Percentiles rank a stretch among this genome's conserved stretches.
Conservation (phyloP, 108 stramenopile species). For the Pseudonitzschia pungens region DNA sequence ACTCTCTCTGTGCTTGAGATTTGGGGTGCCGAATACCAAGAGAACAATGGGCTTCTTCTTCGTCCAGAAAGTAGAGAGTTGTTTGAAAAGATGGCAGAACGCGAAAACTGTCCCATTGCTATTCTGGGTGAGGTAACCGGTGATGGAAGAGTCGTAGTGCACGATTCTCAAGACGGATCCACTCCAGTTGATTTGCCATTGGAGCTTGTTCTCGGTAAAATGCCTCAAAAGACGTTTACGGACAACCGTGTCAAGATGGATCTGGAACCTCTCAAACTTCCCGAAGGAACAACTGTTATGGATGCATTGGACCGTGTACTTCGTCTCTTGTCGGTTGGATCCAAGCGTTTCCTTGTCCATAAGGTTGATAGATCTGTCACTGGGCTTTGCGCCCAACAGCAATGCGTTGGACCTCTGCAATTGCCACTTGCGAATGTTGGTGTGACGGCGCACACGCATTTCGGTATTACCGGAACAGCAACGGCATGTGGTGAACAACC, state of each 20-base stretch:
- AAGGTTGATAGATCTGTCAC: constrained; percentile 99
- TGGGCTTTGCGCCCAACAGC: constrained; percentile 98
- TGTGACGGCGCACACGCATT: constrained; percentile 94
- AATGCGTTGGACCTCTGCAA: constrained; percentile 98
- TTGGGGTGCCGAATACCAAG: constrained; percentile 99
- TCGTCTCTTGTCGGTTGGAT: constrained; percentile 93
- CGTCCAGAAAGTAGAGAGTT: constrained; percentile 66
- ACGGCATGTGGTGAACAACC: constrained; percentile 98
- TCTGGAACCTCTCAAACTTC: constrained; percentile 65
- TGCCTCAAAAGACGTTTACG: constrained; percentile 98
- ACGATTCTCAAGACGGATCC: constrained; percentile 85
- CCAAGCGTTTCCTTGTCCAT: constrained; percentile 98
- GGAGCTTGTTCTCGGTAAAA: constrained; percentile 95
- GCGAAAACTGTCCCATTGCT: constrained; percentile 93
- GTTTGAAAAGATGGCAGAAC: constrained; percentile 82
- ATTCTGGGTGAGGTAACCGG: constrained; percentile 92
- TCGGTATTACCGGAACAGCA: constrained; percentile 93
- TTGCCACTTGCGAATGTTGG: constrained; percentile 95
- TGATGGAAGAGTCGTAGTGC: constrained; percentile 91
- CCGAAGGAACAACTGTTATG: constrained; percentile 71
- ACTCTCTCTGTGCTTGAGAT: constrained; percentile 96
- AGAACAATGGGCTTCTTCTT: constrained; percentile 97
- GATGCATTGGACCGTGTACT: constrained; percentile 87
- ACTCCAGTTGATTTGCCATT: constrained; percentile 97
- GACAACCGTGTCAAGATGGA: constrained; percentile 59